Percentiles rank a stretch among this genome's conserved stretches.
phyloP scores from a whole-genome alignment of 2,329 filamentous ascomycete species.

The Beauveria brongniartii region DNA sequence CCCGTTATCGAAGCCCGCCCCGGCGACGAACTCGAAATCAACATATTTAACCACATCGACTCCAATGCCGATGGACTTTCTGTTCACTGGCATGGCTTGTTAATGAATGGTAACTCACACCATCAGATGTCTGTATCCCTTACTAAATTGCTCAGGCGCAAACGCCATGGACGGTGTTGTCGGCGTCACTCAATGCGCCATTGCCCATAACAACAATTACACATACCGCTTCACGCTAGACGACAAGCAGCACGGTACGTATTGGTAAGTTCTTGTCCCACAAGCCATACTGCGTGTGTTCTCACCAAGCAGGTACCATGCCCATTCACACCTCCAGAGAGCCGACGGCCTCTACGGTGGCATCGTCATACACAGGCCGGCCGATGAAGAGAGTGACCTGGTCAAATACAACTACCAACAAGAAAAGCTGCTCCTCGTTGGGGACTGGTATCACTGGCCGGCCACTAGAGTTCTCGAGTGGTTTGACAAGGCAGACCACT shows the following conservation, averaged over 20 bases:
- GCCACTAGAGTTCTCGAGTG: constrained; percentile 9
- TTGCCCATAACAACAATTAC: constrained; percentile 41
- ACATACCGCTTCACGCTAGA: constrained; percentile 34
- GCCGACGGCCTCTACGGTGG: constrained; percentile 14
- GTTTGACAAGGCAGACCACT: constrained; percentile 12
- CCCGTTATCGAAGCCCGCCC: constrained; percentile 36
- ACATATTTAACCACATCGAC: constrained; percentile 30
- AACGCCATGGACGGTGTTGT: constrained; percentile 59
- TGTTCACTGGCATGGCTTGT: constrained; percentile 63
- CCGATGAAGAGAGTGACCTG: not conserved
- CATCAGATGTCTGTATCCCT: not conserved
- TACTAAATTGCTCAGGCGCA: constrained; percentile 1
- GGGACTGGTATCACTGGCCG: constrained; percentile 13
- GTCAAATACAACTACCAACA: constrained; percentile 4
- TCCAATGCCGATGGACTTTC: constrained; percentile 33
- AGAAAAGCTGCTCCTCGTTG: constrained; percentile 11
- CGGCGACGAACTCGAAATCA: constrained; percentile 34
- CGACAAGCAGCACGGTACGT: constrained; percentile 9
- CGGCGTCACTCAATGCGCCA: constrained; percentile 40
- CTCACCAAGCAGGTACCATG: constrained; percentile 36
- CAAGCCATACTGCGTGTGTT: no score
- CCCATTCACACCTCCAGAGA: constrained; percentile 12
- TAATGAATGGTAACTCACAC: constrained; percentile 40
- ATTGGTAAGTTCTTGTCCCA: not conserved
- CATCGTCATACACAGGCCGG: constrained; percentile 12